Conservation (phyloP, 305 asterid genomes). For the Caryopteris hybrid region DNA sequence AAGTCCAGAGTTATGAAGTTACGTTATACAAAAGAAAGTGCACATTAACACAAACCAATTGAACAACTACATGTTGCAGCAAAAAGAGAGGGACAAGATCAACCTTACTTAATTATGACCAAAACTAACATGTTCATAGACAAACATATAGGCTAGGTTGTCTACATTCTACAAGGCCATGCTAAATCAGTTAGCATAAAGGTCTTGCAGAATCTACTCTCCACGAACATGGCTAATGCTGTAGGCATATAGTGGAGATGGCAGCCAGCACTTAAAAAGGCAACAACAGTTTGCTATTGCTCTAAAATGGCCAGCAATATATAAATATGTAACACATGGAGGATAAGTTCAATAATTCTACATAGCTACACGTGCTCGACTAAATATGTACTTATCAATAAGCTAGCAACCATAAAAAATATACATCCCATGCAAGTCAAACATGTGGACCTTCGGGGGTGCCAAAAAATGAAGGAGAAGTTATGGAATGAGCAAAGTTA, state of each 20-base stretch:
- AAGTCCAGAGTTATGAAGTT: slow-evolving; percentile 2
- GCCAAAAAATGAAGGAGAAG: background rate
- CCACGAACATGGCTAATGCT: background rate
- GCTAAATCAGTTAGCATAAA: background rate
- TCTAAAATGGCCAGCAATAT: background rate
- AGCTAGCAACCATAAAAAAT: background rate
- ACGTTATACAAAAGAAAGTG: background rate
- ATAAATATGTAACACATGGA: background rate
- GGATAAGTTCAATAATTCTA: background rate
- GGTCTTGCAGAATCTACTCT: background rate
- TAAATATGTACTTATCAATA: background rate
- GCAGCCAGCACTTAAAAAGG: background rate
- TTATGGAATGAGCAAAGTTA: background rate
- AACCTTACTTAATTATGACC: background rate
- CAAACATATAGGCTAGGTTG: background rate
- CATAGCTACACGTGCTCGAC: background rate
- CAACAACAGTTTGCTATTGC: background rate
- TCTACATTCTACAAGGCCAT: slow-evolving; percentile 1
- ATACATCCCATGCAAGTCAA: background rate
- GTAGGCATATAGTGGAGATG: background rate
- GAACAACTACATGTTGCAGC: slow-evolving; percentile 2
- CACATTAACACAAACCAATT: background rate
- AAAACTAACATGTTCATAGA: background rate
- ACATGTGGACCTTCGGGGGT: background rate
- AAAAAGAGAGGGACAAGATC: background rate